Percentiles rank a stretch among this genome's conserved stretches.
Evolutionary conservation across 306 rosid species (phyloP).

Genomic region (Ormosia emarginata): DNA sequence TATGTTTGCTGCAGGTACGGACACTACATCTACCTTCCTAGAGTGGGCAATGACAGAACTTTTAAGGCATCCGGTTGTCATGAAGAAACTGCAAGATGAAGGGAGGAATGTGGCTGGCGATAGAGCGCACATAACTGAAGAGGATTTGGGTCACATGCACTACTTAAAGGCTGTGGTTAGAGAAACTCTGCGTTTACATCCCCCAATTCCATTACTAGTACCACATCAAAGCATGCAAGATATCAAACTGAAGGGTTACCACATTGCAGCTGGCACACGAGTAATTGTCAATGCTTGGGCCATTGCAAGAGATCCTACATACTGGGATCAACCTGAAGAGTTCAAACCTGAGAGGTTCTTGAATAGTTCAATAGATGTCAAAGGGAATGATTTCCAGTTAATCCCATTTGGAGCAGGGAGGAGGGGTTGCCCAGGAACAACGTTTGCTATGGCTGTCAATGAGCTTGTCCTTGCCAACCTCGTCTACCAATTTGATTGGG

Average conservation of each 20-base stretch:
- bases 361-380: slow-evolving; percentile 20
- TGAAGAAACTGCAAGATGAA: slow-evolving; percentile 33
- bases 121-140: slow-evolving; percentile 13
- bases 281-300: slow-evolving; percentile 29
- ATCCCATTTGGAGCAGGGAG: slow-evolving; percentile 33
- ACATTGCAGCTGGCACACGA: neutral
- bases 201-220: slow-evolving; percentile 35
- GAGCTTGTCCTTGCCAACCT: slow-evolving; percentile 38
- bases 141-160: slow-evolving; percentile 28
- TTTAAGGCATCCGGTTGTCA: slow-evolving; percentile 29
- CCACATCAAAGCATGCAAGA: slow-evolving; percentile 34
- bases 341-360: slow-evolving; percentile 36
- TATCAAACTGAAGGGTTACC: neutral
- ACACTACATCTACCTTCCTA: slow-evolving; percentile 32
- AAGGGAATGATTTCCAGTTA: slow-evolving; percentile 24
- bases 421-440: slow-evolving; percentile 25
- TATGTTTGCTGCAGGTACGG: slow-evolving; percentile 43
- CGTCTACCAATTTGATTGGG: slow-evolving; percentile 26
- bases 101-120: slow-evolving; percentile 10
- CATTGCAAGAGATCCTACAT: slow-evolving; percentile 23
- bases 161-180: slow-evolving; percentile 50
- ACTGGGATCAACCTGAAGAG: slow-evolving; percentile 25
- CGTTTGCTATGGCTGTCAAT: slow-evolving; percentile 5
- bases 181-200: slow-evolving; percentile 37
- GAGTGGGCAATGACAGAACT: slow-evolving; percentile 57